phyloP scores from a whole-genome alignment of 2,329 filamentous ascomycete genomes.

The Exserohilum turcica region DNA sequence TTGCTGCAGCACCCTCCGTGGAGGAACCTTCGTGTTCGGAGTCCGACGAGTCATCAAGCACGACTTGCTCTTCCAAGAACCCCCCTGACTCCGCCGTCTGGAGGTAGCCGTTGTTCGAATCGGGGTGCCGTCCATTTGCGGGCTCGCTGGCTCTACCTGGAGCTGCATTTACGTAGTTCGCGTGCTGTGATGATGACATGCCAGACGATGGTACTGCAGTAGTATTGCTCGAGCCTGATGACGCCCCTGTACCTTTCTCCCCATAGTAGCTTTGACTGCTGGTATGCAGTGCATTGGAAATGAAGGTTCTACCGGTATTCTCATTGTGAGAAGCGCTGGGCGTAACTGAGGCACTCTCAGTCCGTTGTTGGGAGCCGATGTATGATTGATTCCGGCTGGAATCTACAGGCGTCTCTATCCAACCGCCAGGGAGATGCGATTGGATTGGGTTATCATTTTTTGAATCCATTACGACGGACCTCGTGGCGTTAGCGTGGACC shows the following conservation, averaged over 20 bases:
- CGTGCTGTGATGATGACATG: constrained; percentile 1
- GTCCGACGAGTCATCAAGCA: constrained; percentile 23
- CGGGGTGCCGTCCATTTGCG: neutral
- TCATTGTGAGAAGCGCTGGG: constrained; percentile 1
- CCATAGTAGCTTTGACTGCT: constrained; percentile 22
- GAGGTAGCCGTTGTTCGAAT: neutral
- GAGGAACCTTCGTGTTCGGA: constrained; percentile 31
- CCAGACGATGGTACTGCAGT: constrained; percentile 17
- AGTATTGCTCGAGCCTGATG: constrained; percentile 18
- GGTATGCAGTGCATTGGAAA: constrained; percentile 28
- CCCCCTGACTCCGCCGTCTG: constrained; percentile 3
- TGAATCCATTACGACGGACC: constrained; percentile 30
- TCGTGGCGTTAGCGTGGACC: constrained; percentile 2
- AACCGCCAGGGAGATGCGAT: constrained; percentile 42
- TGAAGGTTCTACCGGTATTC: constrained; percentile 14
- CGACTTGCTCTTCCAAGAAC: constrained; percentile 20
- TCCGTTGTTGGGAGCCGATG: constrained; percentile 20
- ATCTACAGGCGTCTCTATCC: constrained; percentile 44
- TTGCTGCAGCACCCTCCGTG: constrained; percentile 23
- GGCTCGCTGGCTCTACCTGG: neutral
- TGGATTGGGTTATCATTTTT: constrained; percentile 42
- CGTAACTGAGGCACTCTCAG: constrained; percentile 5
- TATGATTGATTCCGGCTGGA: constrained; percentile 30
- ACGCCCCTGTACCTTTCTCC: constrained; percentile 10
- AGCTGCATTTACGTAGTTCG: neutral